Base-by-base conservation (phyloP, 78 protist species). In the Polysphondylium violaceum region DNA sequence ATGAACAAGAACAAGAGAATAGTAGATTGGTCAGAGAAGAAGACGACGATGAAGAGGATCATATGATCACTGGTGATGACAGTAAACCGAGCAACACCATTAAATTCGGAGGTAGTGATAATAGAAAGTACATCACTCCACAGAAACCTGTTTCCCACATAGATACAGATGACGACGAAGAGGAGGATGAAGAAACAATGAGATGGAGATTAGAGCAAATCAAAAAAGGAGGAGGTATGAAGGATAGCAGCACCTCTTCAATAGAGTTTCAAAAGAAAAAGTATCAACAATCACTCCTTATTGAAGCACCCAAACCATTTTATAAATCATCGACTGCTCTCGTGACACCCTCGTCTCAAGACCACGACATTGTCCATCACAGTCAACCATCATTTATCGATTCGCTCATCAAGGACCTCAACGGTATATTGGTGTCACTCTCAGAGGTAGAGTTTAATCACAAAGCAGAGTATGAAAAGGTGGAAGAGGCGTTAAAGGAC, bases 141-240 rank as follows among this genome's bases (percentile, higher is more conserved):
- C 17, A 25, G 3, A 40, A 68, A 44, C 5, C 8, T 21, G 25
- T 31, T 21, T 35, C 25, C 1, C 19, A 55, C 3, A 6, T 41
- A 0, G 73, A 76, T 31, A 44, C 56, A 31, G 85, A 74, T 6
- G 50, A 60, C 0, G 76, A 53, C 4, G 77, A 68, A 7, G 78
- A 83, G 29, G 90, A 83, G 7, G 89, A 79, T 43, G 78, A 69
- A 31, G 90, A 83, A n/a, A 8, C 69, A 3, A 29, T 7, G 29
- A 68, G 78, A 31, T 83, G 90, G 90, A 40, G 50, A 38, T 43
- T 69, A 21, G 72, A 83, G 16, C 78, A 38, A 43, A 83, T 83
- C 11, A 67, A 58, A 58, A 83, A 83, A 58, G 90, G 90, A 41
- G 90, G 90, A 25, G 78, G 90, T n/a, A 40, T 55, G 9, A 58